Percentiles rank a stretch among this genome's conserved stretches.
These are phyloP conservation scores for Gymnopus androsaceus DNA, from an alignment of 1,284 basidiomycete genomes.

Conservation along the genomic window DNA sequence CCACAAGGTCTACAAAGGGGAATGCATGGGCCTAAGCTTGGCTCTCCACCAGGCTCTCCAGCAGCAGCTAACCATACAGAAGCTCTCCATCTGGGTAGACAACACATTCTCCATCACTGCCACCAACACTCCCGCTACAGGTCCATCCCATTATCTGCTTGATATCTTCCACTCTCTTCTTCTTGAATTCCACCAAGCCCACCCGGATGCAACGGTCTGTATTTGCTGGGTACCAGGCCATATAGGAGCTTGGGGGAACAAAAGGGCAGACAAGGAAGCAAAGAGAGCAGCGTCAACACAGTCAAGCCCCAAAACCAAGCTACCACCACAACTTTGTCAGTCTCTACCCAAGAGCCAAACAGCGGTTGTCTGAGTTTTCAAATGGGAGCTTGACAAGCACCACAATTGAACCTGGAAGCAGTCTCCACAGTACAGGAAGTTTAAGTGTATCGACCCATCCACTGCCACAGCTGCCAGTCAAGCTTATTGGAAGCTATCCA, in stretches of 20 bases:
- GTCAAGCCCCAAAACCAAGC: too few relatives aligned
- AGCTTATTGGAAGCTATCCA: not conserved
- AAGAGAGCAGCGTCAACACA: too few relatives aligned
- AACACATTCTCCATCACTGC: not conserved
- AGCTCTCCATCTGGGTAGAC: not conserved
- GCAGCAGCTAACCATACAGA: not conserved
- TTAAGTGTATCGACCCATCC: too few relatives aligned
- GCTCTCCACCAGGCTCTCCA: too few relatives aligned
- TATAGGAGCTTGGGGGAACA: too few relatives aligned
- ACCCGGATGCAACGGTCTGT: not conserved
- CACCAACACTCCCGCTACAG: not conserved
- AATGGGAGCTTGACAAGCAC: not conserved
- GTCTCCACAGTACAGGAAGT: not conserved
- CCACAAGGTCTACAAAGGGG: too few relatives aligned
- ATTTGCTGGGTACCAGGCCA: too few relatives aligned
- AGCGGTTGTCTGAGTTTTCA: not conserved
- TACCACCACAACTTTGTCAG: not conserved
- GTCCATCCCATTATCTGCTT: not conserved
- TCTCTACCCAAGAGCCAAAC: not conserved
- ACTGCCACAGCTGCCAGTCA: not conserved
- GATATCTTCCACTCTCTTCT: not conserved
- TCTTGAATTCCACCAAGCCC: too few relatives aligned
- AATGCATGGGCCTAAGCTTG: too few relatives aligned
- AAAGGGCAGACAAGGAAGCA: too few relatives aligned
- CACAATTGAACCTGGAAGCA: not conserved